Evolutionary conservation across 495 filamentous ascomycete genomes (phyloP), one percentile per base, ranked within the genome.

Genomic region (Penicillium mononematosum): DNA sequence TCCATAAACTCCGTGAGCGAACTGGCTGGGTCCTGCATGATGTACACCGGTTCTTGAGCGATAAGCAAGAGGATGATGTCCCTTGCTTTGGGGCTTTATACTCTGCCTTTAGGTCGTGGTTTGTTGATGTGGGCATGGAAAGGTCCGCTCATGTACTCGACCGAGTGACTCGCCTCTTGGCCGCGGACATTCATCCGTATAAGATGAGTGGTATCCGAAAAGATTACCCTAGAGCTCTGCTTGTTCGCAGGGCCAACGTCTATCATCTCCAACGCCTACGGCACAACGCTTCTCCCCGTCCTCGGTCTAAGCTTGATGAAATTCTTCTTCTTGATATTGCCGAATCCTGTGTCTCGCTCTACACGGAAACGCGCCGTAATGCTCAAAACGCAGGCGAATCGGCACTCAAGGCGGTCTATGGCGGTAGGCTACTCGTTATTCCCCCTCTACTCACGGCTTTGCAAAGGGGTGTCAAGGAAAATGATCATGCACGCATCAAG

Each of bases 101-200:
- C 70, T 90, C 85, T 24, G 88, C 94, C 1, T 99, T 96, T 71
- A 78, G 88, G 16, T 91, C 88, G n/a, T 99, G 91, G 90, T 96
- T 99, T 64, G 88, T 95, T 8, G 94, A 99, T 62, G 91, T 98
- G 45, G 95, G 95, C 19, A 95, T 96, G 56, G 94, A 99, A 66
- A 79, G 94, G 55, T 96, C 92, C 9, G 93, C 94, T 6, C 95
- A 96, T 68, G 89, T 94, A 10, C 75, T 99, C 29, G 94, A 99
- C 65, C 81, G 95, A 24, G 84, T 97, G 12, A 83, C 85, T 8
- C 82, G 90, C 45, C 82, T 99, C 11, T 85, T 96, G 55, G 81
- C 83, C 53, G 87, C 90, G 9, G 94, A 99, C 65, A 89, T 90
- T 39, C 83, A 88, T 32, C 88, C 92, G 0, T 99, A 96, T 78